Evolutionary conservation across 2,329 filamentous ascomycete species (phyloP).

Genomic region (Epichloe typhina): DNA sequence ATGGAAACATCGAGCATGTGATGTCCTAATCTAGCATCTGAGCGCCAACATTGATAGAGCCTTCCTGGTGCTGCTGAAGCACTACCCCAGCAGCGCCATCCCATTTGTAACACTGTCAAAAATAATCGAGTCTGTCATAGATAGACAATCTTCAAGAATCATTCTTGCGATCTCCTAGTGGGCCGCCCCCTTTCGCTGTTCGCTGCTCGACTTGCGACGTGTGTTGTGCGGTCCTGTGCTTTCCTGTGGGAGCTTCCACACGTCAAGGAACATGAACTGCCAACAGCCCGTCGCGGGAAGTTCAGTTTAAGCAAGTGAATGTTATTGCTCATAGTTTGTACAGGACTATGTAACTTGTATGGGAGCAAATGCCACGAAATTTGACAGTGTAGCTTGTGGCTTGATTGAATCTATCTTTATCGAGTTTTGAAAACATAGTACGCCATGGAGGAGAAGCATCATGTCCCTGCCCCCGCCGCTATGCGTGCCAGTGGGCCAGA

Average conservation of each 20-base stretch:
- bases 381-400: too few species aligned
- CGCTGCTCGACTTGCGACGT: background rate
- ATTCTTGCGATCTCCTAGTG: background rate
- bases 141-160: background rate
- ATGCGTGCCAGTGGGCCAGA: too few species aligned
- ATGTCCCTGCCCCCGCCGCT: too few species aligned
- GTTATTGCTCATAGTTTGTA: background rate
- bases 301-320: background rate
- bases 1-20: background rate
- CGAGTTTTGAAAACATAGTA: too few species aligned
- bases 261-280: too few species aligned
- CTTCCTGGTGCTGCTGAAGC: conserved; percentile 15
- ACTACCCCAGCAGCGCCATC: background rate
- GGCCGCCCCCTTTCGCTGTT: background rate
- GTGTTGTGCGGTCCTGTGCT: too few species aligned
- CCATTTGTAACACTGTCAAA: conserved; percentile 3
- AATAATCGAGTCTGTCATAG: background rate
- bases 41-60: conserved; percentile 30
- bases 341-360: too few species aligned
- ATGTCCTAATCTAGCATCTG: background rate
- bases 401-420: too few species aligned
- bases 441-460: too few species aligned
- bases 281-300: too few species aligned
- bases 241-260: too few species aligned
- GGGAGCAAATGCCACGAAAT: too few species aligned